Conservation (phyloP, 2,329 filamentous ascomycete species). For the Apiospora malaysiana region DNA sequence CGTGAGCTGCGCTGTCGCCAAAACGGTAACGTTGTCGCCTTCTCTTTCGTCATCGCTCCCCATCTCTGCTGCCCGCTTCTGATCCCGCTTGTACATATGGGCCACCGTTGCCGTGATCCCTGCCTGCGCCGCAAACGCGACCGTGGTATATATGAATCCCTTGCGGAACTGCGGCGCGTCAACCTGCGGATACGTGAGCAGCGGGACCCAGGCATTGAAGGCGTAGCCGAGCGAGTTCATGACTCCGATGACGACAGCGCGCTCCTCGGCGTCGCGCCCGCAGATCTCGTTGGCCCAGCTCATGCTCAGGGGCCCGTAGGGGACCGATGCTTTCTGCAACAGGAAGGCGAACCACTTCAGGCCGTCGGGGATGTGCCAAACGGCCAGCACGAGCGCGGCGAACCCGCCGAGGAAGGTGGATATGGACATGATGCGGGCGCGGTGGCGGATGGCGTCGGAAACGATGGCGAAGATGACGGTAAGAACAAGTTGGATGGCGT, state of each 20-base stretch:
- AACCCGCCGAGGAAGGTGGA: conserved; percentile 32
- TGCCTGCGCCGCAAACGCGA: conserved; percentile 30
- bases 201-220: conserved; percentile 44
- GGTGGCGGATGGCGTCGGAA: conserved; percentile 51
- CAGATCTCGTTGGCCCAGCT: conserved; percentile 47
- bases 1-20: too few species aligned
- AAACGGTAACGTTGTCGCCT: too few species aligned
- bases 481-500: conserved; percentile 57
- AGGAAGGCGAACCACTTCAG: conserved; percentile 35
- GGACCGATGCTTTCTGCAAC: conserved; percentile 28
- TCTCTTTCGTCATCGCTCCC: too few species aligned
- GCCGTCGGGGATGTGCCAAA: conserved; percentile 32
- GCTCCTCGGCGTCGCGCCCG: conserved; percentile 46
- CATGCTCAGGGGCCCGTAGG: conserved; percentile 33
- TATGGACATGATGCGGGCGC: conserved; percentile 40
- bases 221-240: conserved; percentile 47
- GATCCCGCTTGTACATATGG: conserved; percentile 31
- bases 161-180: conserved; percentile 35
- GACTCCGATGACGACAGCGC: conserved; percentile 47
- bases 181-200: conserved; percentile 39
- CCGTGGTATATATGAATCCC: conserved; percentile 35
- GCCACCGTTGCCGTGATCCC: conserved; percentile 30
- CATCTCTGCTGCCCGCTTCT: background rate
- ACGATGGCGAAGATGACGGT: conserved; percentile 60
- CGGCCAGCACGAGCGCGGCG: conserved; percentile 29